phyloP scores from a whole-genome alignment of 495 filamentous ascomycete species.

The Xylaria nigripes region DNA sequence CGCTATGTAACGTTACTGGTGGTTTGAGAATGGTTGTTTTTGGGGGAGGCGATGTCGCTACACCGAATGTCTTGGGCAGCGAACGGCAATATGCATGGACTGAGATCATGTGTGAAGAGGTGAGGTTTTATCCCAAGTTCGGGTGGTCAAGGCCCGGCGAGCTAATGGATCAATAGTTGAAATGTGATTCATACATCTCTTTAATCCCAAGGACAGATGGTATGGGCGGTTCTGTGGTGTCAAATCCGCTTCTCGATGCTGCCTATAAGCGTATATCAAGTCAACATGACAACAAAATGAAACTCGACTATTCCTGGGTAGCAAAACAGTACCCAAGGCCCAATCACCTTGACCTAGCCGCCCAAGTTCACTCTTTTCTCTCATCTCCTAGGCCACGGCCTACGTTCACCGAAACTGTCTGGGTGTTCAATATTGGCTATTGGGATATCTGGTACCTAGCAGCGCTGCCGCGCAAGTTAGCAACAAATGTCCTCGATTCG shows the following conservation, averaged over 20 bases:
- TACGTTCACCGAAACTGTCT: slow-evolving; percentile 33
- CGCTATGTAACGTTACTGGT: background rate
- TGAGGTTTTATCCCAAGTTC: background rate
- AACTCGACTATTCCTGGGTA: slow-evolving; percentile 32
- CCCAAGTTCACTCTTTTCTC: slow-evolving; percentile 36
- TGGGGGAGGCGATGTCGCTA: slow-evolving; percentile 19
- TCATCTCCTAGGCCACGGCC: slow-evolving; percentile 13
- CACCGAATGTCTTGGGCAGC: background rate
- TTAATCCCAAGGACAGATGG: slow-evolving; percentile 22
- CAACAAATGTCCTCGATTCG: slow-evolving; percentile 21
- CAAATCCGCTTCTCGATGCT: slow-evolving; percentile 26
- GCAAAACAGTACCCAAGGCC: slow-evolving; percentile 24
- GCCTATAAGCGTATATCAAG: slow-evolving; percentile 17
- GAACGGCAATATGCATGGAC: slow-evolving; percentile 3
- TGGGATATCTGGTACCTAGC: slow-evolving; percentile 44
- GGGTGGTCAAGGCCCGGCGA: background rate
- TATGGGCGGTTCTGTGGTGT: slow-evolving; percentile 18
- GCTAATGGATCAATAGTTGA: slow-evolving; percentile 23
- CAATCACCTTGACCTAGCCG: slow-evolving; percentile 30
- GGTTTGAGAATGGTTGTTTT: slow-evolving; percentile 21
- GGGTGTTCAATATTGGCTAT: slow-evolving; percentile 38
- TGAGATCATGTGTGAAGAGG: slow-evolving; percentile 10
- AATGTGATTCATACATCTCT: slow-evolving; percentile 26
- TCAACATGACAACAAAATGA: slow-evolving; percentile 15
- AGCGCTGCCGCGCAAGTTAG: slow-evolving; percentile 28